Conservation (phyloP, 2,329 filamentous ascomycete genomes). For the Phialocephala subalpina region DNA sequence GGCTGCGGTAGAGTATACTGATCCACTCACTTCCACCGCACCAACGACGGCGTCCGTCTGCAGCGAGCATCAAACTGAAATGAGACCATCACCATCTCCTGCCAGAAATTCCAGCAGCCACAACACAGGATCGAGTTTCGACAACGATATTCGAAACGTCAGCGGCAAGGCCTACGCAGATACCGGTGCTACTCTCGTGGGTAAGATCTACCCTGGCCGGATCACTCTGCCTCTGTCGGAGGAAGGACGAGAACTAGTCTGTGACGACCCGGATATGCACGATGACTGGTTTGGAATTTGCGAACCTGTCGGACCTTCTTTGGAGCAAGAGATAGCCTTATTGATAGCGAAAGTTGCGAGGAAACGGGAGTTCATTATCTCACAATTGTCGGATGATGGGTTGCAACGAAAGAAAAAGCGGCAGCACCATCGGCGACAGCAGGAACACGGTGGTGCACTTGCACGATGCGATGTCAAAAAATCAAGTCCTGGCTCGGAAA, state of each 20-base stretch:
- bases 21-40: not conserved
- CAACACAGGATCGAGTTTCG: no score
- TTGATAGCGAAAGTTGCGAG: not conserved
- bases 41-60: not conserved
- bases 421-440: not conserved
- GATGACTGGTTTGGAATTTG: not conserved
- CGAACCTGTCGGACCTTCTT: not conserved
- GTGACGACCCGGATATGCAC: not conserved
- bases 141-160: no score
- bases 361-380: not conserved
- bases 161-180: not conserved
- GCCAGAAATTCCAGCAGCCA: not conserved
- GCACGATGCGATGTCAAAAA: no score
- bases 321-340: not conserved
- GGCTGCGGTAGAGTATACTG: not conserved
- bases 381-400: not conserved
- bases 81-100: not conserved
- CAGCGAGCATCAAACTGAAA: not conserved
- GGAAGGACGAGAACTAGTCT: not conserved
- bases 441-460: not conserved
- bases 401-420: not conserved
- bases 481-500: no score
- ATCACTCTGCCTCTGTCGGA: not conserved
- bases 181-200: not conserved
- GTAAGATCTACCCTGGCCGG: not conserved